Conservation (phyloP, 1,139 yeast species). For the Pneumocystis oryctolagi region DNA sequence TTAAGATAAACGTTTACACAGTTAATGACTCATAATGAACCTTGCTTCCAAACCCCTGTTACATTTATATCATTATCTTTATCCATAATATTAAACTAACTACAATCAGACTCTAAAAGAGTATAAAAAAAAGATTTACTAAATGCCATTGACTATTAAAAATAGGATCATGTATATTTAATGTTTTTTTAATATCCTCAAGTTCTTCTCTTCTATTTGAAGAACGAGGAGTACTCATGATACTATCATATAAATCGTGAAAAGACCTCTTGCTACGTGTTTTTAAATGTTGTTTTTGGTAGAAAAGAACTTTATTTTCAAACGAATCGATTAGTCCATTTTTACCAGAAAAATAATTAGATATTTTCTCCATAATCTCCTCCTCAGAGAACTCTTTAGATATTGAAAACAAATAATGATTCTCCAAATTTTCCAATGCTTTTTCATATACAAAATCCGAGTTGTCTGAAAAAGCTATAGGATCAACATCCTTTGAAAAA, state of each 20-base stretch:
- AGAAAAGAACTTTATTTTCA: conserved; percentile 11
- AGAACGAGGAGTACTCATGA: not conserved
- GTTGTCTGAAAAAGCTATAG: conserved; percentile 8
- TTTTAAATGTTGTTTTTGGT: conserved; percentile 15
- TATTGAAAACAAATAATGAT: conserved; percentile 24
- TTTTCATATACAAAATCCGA: conserved; percentile 23
- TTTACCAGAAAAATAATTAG: conserved; percentile 1
- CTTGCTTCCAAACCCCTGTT: conserved; percentile 64
- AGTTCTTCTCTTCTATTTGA: conserved; percentile 11
- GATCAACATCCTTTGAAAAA: not conserved
- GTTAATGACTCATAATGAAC: conserved; percentile 2
- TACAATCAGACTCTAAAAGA: not conserved
- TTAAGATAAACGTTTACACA: not conserved
- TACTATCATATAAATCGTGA: not conserved
- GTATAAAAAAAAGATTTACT: not conserved
- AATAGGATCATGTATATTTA: conserved; percentile 63
- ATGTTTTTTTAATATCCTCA: conserved; percentile 27
- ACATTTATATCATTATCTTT: conserved; percentile 84
- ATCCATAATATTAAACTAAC: conserved; percentile 39
- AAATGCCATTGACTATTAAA: conserved; percentile 85
- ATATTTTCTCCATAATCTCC: not conserved
- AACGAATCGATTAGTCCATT: not conserved
- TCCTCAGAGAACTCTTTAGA: conserved; percentile 13
- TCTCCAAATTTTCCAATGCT: conserved; percentile 20
- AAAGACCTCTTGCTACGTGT: conserved; percentile 10